Base-by-base conservation (phyloP, 1,284 basidiomycete species). In the Phlebopus sp. region DNA sequence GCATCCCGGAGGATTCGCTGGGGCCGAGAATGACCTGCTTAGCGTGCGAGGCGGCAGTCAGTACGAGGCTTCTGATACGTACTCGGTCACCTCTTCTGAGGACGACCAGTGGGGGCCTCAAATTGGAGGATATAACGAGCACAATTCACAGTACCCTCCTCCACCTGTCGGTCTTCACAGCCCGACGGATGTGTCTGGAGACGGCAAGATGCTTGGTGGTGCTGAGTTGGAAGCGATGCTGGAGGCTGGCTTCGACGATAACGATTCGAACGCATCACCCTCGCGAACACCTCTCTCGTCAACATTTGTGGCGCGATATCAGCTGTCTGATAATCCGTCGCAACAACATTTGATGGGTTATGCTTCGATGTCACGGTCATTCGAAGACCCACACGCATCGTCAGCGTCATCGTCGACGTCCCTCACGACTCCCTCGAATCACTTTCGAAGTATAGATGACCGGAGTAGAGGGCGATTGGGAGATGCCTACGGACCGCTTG, bases 61-160 rank as follows among this genome's bases (percentile, higher is more conserved):
- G 62, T 81, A 83, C 23, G 86, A 88, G 60, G 78, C 81, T 44
- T 86, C 84, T 2, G 86, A 90, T 58, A 84, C 87, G 5, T 67
- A 81, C 36, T 95, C 92, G 21, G 70, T 94, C 49, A 72, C 82
- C 7, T 92, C 90, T 7, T 91, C 91, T 5, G 93, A 97, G 42
- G 94, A 96, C 36, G 96, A 99, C 65, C 82, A 90, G 37, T 98
- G 94, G 94, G 92, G 90, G 3, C 69, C 77, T 8, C 88, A 92
- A 63, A 88, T 92, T 50, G 88, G 90, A 10, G 84, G 77, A 23
- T 97, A 97, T 72, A 92, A 95, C 67, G 94, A 97, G 68, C 76
- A 90, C 64, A 81, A 82, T 59, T 58, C 78, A 0, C 76, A 83
- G 53, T 93, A 85, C 59, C 84, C 90, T 27, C 90, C 90, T 4